Evolutionary conservation across 176 grass and related monocot species (phyloP), one percentile per base, ranked within the genome.

Genomic region (Musa beccarii): DNA sequence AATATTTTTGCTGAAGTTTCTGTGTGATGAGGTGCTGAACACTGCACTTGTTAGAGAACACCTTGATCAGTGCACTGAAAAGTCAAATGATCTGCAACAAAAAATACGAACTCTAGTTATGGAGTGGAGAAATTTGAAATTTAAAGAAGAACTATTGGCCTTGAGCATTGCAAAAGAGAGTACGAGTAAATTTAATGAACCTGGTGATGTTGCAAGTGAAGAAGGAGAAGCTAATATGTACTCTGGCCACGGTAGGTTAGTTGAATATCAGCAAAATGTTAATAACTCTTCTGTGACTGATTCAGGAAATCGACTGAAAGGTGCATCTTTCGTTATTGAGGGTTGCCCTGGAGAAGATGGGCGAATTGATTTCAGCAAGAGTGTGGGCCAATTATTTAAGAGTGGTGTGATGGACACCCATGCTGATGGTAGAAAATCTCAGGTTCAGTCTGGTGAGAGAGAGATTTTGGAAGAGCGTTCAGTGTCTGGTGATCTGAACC

Each of bases 11-110:
- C 78, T 98, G 75, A 98, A 98, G 68, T 93, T 93, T 79, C 78
- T 98, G 26, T 98, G 94, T n/a, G 90, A 98, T 3, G 94, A 98
- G 84, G 83, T 93, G 79, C 77, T 93, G 73, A 93, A 91, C 80
- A 91, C 94, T 76, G 82, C 84, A 82, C 84, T 98, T 74, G 80
- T 98, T 55, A 90, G 80, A 79, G 94, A 98, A 73, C 88, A 98
- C 75, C 74, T 98, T 49, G 94, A 98, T 78, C 90, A 93, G 71
- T 93, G 88, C 78, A 78, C 85, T 52, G 94, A 98, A 34, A 98
- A 87, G 66, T 91, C 79, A 52, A 79, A 76, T 83, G 94, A 98
- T 68, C 71, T 98, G 14, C 94, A 93, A 78, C 88, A 98, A 78
- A 98, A 91, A 80, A 87, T 91, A 34, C 84, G 81, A 29, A 77